These are phyloP conservation scores for Microsporum audouinii DNA, from an alignment of 2,329 filamentous ascomycete genomes.

Conservation along the genomic window DNA sequence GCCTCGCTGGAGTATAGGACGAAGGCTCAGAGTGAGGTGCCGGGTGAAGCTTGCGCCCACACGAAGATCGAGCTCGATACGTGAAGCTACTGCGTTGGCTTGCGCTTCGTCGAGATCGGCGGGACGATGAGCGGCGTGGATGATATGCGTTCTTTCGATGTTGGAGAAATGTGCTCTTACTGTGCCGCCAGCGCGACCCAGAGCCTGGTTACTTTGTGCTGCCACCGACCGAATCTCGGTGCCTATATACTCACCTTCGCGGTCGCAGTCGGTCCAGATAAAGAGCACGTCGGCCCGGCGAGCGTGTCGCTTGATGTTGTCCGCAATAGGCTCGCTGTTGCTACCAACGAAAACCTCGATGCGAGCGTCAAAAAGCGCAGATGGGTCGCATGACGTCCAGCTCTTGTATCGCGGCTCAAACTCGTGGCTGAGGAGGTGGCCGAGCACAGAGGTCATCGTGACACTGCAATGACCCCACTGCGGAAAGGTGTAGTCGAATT, in stretches of 20 bases:
- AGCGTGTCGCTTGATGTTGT: constrained; percentile 5
- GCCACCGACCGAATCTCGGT: constrained; percentile 2
- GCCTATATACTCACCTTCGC: constrained; percentile 4
- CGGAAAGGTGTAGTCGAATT: constrained; percentile 4
- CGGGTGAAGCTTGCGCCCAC: constrained; percentile 7
- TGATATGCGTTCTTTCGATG: constrained; percentile 5
- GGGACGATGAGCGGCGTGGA: constrained; percentile 6
- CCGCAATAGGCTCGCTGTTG: not conserved
- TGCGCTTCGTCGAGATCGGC: constrained; percentile 6
- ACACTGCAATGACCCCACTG: constrained; percentile 3
- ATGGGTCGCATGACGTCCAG: constrained; percentile 6
- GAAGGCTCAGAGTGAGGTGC: constrained; percentile 7
- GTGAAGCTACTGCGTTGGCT: constrained; percentile 7
- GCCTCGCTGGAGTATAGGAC: constrained; percentile 7
- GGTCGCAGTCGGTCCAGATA: constrained; percentile 5
- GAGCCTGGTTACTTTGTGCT: constrained; percentile 4
- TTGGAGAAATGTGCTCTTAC: constrained; percentile 6
- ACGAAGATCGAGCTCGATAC: constrained; percentile 8
- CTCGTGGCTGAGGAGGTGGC: constrained; percentile 3
- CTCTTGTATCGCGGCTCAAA: constrained; percentile 6
- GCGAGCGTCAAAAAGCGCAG: constrained; percentile 4
- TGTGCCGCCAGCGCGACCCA: constrained; percentile 6
- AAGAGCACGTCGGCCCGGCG: constrained; percentile 5
- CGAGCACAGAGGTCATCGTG: constrained; percentile 5
- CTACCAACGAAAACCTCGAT: constrained; percentile 4